Conservation (phyloP, 2,329 filamentous ascomycete species). For the Hymenoscyphus scutula region DNA sequence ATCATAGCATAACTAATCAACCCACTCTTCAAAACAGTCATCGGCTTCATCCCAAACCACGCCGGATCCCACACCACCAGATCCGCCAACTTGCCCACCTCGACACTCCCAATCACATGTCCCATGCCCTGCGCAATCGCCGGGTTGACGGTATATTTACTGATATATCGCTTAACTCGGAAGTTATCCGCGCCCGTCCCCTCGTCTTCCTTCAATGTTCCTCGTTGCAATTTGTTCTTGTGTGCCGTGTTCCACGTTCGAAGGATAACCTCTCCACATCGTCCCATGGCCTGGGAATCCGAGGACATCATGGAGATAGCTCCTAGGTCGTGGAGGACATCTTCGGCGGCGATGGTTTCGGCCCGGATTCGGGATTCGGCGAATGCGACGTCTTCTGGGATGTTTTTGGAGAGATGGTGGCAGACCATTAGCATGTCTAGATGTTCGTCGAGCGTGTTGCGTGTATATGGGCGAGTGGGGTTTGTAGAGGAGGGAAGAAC, state of each 20-base stretch:
- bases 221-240: slow-evolving; percentile 90
- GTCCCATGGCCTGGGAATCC: slow-evolving; percentile 95
- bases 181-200: slow-evolving; percentile 83
- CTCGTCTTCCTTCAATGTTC: slow-evolving; percentile 71
- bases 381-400: slow-evolving; percentile 93
- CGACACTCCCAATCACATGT: slow-evolving; percentile 81
- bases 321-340: slow-evolving; percentile 90
- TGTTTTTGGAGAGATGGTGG: slow-evolving; percentile 88
- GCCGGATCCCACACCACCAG: slow-evolving; percentile 82
- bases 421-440: slow-evolving; percentile 99
- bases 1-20: slow-evolving; percentile 81
- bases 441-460: slow-evolving; percentile 93
- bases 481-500: slow-evolving; percentile 91
- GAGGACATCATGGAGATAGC: slow-evolving; percentile 98
- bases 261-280: slow-evolving; percentile 88
- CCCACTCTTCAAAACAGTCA: slow-evolving; percentile 79
- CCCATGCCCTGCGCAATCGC: slow-evolving; percentile 87
- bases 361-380: slow-evolving; percentile 91
- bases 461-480: slow-evolving; percentile 85
- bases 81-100: slow-evolving; percentile 87
- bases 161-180: slow-evolving; percentile 86
- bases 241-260: slow-evolving; percentile 97
- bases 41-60: slow-evolving; percentile 85
- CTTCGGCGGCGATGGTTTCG: slow-evolving; percentile 94
- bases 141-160: slow-evolving; percentile 95